Evolutionary conservation across 2,329 filamentous ascomycete genomes (phyloP).

Genomic region (Zasmidium cellare): DNA sequence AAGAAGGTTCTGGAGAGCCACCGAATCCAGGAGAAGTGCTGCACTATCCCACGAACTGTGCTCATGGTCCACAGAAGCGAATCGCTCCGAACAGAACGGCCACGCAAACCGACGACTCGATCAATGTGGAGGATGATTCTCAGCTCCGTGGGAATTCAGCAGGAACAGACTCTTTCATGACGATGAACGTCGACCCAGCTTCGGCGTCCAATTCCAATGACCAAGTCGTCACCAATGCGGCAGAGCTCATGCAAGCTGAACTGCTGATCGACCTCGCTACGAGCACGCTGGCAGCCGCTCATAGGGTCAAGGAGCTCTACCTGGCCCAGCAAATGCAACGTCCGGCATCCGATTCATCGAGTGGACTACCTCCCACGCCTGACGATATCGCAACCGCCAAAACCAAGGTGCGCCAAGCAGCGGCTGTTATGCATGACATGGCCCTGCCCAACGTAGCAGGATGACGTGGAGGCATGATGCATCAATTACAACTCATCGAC

Average conservation of each 20-base stretch:
- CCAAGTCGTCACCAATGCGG: constrained; percentile 12
- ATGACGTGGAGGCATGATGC: not conserved
- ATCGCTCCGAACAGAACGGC: not conserved
- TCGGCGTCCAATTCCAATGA: not conserved
- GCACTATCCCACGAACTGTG: constrained; percentile 26
- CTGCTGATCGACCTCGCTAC: constrained; percentile 28
- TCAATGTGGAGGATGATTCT: not conserved
- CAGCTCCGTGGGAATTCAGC: not conserved
- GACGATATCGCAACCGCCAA: constrained; percentile 25
- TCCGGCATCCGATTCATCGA: constrained; percentile 15
- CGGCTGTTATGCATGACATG: constrained; percentile 26
- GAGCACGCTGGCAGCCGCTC: constrained; percentile 25
- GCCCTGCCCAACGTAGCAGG: constrained; percentile 8
- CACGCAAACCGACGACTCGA: not conserved
- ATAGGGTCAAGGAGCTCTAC: constrained; percentile 25
- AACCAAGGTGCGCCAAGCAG: constrained; percentile 26
- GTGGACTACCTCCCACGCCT: constrained; percentile 16
- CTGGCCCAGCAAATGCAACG: constrained; percentile 22
- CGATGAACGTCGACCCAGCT: constrained; percentile 2
- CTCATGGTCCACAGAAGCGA: constrained; percentile 24
- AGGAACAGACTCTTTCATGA: not conserved
- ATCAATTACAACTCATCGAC: no score
- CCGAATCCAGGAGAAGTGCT: constrained; percentile 16
- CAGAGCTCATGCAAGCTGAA: constrained; percentile 29
- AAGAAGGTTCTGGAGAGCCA: constrained; percentile 4